Evolutionary conservation across 2,329 filamentous ascomycete species (phyloP).

Genomic region (Magnaporthiopsis poae): DNA sequence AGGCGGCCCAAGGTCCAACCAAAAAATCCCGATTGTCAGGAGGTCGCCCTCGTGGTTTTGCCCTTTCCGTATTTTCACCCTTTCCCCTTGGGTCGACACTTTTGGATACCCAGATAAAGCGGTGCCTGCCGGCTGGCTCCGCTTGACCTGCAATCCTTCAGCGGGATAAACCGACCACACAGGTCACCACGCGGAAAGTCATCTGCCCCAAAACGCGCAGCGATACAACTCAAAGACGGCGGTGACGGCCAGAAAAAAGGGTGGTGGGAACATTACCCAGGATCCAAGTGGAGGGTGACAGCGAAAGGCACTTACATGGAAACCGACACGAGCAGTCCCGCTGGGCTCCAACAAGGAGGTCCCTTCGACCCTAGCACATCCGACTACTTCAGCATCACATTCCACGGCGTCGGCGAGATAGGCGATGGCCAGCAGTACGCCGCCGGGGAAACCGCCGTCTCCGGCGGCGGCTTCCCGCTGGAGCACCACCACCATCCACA

Average conservation of each 20-base stretch:
- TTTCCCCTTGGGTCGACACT: background rate
- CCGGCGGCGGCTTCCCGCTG: background rate
- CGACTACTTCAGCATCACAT: background rate
- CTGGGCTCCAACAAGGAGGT: background rate
- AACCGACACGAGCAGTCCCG: background rate
- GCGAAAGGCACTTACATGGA: background rate
- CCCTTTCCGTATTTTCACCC: background rate
- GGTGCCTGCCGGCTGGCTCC: background rate
- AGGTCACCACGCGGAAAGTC: background rate
- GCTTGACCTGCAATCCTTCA: background rate
- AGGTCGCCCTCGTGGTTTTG: background rate
- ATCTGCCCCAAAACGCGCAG: no score
- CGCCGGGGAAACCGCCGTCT: background rate
- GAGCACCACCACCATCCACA: background rate
- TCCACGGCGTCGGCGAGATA: background rate
- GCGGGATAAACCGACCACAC: background rate
- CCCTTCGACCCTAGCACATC: background rate
- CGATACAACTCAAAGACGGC: background rate
- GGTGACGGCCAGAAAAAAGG: background rate
- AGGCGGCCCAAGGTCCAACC: background rate
- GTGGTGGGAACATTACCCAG: background rate
- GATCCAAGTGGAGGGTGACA: background rate
- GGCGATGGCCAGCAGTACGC: background rate
- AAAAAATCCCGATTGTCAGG: background rate
- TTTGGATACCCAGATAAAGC: background rate